Evolutionary conservation across 768 basidiomycete genomes (phyloP).

Genomic region (Hericium alpestre): DNA sequence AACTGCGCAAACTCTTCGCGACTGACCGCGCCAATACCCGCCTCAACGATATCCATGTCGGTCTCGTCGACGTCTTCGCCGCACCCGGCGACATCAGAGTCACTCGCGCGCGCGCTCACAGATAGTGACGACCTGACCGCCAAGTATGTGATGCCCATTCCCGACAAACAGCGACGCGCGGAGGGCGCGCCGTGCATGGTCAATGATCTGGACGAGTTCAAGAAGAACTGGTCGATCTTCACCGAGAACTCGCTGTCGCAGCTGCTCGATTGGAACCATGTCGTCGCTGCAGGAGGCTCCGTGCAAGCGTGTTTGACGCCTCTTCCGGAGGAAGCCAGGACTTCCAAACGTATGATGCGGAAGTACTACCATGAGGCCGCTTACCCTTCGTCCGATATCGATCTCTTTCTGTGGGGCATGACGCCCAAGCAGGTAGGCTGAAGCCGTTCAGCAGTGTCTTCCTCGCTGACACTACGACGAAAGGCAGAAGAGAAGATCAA

Average conservation of each 20-base stretch:
- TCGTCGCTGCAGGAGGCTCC: conserved; percentile 51
- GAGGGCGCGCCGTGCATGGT: conserved; percentile 43
- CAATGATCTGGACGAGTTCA: conserved; percentile 42
- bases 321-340: conserved; percentile 35
- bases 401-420: conserved; percentile 53
- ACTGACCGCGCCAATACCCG: conserved; percentile 36
- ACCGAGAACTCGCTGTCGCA: conserved; percentile 52
- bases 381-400: conserved; percentile 53
- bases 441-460: background rate
- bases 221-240: conserved; percentile 55
- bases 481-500: conserved; percentile 50
- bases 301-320: conserved; percentile 49
- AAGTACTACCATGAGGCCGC: conserved; percentile 45
- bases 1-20: conserved; percentile 45
- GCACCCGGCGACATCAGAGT: conserved; percentile 37
- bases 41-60: conserved; percentile 39
- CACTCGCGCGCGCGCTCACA: conserved; percentile 40
- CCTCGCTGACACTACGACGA: conserved; percentile 7
- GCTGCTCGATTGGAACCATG: conserved; percentile 50
- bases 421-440: conserved; percentile 36
- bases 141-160: conserved; percentile 46
- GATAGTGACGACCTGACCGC: conserved; percentile 33
- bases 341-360: conserved; percentile 44
- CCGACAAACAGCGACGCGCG: conserved; percentile 30
- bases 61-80: conserved; percentile 49